These are phyloP conservation scores for Leishmania tarentolae DNA, from an alignment of 208 protist species.

Conservation along the genomic window DNA sequence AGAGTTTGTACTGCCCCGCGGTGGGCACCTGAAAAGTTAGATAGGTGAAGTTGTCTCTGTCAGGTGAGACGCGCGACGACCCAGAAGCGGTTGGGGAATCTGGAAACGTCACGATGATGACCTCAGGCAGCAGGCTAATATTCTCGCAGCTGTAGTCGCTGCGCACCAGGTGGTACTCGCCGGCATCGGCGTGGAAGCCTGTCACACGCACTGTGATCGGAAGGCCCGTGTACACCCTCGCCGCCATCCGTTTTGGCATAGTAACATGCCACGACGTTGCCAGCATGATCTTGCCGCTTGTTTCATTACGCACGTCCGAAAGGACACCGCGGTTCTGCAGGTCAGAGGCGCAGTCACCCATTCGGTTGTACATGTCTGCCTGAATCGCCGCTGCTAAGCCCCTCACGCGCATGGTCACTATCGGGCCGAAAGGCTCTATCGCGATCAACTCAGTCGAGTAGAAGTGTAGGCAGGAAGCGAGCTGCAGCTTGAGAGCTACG, in stretches of 20 bases:
- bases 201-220: constrained; percentile 26
- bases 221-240: constrained; percentile 20
- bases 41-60: not conserved
- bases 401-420: constrained; percentile 38
- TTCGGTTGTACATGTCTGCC: constrained; percentile 35
- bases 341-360: constrained; percentile 40
- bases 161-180: constrained; percentile 28
- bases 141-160: constrained; percentile 28
- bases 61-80: not conserved
- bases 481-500: constrained; percentile 24
- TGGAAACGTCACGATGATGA: not conserved
- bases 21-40: constrained; percentile 43
- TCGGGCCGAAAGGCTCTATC: constrained; percentile 35
- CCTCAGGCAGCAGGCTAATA: constrained; percentile 23
- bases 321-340: constrained; percentile 22
- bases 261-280: constrained; percentile 38
- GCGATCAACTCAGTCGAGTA: constrained; percentile 49
- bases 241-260: constrained; percentile 17
- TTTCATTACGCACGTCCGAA: constrained; percentile 40
- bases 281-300: constrained; percentile 34
- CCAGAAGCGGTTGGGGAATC: not conserved
- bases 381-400: constrained; percentile 31
- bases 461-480: constrained; percentile 56
- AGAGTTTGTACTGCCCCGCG: constrained; percentile 59
- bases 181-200: constrained; percentile 25